Percentiles rank a stretch among this genome's conserved stretches.
Evolutionary conservation across 2,329 filamentous ascomycete genomes (phyloP).

Genomic region (Epichloe brachyelytri): DNA sequence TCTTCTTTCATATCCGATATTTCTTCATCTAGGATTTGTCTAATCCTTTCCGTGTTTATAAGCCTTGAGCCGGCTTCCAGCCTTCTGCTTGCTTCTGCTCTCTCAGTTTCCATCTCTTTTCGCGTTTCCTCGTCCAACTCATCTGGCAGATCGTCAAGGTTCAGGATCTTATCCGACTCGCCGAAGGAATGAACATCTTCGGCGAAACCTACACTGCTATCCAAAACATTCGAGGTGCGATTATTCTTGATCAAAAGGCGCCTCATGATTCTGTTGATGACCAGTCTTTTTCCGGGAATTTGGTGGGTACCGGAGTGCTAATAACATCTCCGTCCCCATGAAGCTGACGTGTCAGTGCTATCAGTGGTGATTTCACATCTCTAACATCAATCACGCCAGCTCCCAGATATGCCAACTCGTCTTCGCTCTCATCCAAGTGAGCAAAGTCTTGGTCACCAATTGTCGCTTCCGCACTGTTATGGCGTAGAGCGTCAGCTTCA

Average conservation of each 20-base stretch:
- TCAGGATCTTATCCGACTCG: constrained; percentile 29
- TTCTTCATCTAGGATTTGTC: constrained; percentile 38
- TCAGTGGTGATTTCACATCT: constrained; percentile 12
- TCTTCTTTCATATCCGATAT: constrained; percentile 34
- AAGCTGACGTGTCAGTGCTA: constrained; percentile 12
- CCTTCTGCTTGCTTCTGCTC: constrained; percentile 5
- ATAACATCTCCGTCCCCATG: constrained; percentile 15
- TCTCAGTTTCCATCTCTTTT: constrained; percentile 43
- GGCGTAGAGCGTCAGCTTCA: constrained; percentile 2
- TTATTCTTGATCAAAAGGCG: constrained; percentile 23
- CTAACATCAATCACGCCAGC: constrained; percentile 15
- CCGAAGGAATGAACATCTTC: constrained; percentile 7
- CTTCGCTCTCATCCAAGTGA: constrained; percentile 11
- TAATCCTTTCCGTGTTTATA: constrained; percentile 28
- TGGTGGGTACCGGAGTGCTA: constrained; percentile 11
- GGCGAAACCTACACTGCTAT: background rate
- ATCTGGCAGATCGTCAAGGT: constrained; percentile 20
- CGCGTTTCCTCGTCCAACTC: constrained; percentile 41
- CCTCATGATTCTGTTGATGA: constrained; percentile 28
- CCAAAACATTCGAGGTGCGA: constrained; percentile 1
- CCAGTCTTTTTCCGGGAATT: constrained; percentile 29
- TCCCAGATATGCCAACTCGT: constrained; percentile 23
- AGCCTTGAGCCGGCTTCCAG: constrained; percentile 18
- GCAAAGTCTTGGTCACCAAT: background rate
- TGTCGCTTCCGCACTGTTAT: background rate